Evolutionary conservation across 2,329 filamentous ascomycete species (phyloP).

Genomic region (Fusarium piperis): DNA sequence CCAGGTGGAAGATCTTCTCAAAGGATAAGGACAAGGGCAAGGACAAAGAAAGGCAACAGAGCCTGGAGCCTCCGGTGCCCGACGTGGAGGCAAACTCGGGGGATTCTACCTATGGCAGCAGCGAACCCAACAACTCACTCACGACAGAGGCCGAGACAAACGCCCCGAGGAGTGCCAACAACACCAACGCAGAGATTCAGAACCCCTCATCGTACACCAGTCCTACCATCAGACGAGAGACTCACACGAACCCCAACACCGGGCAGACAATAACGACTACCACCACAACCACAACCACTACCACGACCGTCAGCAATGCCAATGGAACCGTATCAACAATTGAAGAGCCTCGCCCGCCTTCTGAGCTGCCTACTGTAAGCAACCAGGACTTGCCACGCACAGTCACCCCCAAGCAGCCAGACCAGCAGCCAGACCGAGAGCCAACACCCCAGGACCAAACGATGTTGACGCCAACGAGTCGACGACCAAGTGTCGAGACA

Average conservation of each 20-base stretch:
- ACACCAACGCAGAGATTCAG: constrained; percentile 1
- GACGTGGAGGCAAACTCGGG: constrained; percentile 9
- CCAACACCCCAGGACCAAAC: constrained; percentile 6
- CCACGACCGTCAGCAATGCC: constrained; percentile 36
- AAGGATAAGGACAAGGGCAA: constrained; percentile 34
- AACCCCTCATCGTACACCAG: constrained; percentile 11
- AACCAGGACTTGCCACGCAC: constrained; percentile 16
- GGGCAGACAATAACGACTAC: constrained; percentile 39
- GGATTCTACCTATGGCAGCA: constrained; percentile 39
- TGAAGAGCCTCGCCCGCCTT: constrained; percentile 27
- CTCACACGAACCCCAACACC: constrained; percentile 33
- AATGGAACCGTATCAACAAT: constrained; percentile 36
- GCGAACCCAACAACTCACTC: constrained; percentile 37
- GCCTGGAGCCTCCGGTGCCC: background rate
- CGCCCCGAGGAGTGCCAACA: constrained; percentile 13
- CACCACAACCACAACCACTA: constrained; percentile 43
- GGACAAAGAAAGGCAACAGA: constrained; percentile 26
- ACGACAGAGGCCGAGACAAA: constrained; percentile 32
- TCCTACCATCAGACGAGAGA: constrained; percentile 25
- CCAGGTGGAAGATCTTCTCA: constrained; percentile 41
- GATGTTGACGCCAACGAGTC: constrained; percentile 10
- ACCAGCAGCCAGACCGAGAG: background rate
- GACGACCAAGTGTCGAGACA: constrained; percentile 37
- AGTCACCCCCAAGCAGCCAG: background rate
- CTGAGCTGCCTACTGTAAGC: constrained; percentile 30